Conservation (phyloP, 2,329 filamentous ascomycete genomes). For the Penicillium sp. region DNA sequence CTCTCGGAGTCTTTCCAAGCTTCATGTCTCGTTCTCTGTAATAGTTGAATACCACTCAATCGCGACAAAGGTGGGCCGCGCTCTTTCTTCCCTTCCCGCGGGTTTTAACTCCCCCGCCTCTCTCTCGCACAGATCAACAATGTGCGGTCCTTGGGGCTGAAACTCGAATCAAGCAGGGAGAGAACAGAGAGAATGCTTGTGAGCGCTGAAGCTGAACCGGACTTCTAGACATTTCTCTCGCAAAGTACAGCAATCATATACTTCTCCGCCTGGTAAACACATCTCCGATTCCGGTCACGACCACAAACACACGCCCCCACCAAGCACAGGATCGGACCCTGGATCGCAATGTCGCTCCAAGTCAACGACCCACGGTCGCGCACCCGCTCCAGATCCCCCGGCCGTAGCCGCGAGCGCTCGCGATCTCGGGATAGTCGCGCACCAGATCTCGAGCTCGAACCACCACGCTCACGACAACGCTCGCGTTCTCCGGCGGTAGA, state of each 20-base stretch:
- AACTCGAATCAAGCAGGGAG: neutral
- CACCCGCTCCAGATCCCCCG: constrained; percentile 51
- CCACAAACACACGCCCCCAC: constrained; percentile 8
- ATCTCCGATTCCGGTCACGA: constrained; percentile 17
- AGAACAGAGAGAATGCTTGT: neutral
- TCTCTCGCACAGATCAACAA: constrained; percentile 7
- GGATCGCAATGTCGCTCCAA: constrained; percentile 40
- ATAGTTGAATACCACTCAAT: neutral
- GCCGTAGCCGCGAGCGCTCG: constrained; percentile 47
- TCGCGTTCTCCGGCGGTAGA: constrained; percentile 14
- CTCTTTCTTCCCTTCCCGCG: neutral
- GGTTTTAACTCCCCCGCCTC: constrained; percentile 5
- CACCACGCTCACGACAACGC: constrained; percentile 32
- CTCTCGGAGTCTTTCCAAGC: neutral
- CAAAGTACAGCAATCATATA: constrained; percentile 2
- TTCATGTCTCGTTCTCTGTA: neutral
- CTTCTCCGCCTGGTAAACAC: constrained; percentile 19
- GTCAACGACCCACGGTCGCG: constrained; percentile 48
- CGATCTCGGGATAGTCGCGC: constrained; percentile 47
- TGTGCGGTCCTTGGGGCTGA: neutral
- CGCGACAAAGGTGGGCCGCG: neutral
- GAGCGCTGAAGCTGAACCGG: neutral
- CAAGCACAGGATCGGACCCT: constrained; percentile 7
- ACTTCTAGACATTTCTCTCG: neutral
- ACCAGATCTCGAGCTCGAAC: constrained; percentile 32